A percentile compares a stretch with the other conserved stretches of the same genome.
These are phyloP conservation scores for Teratosphaeria gauchensis DNA, from an alignment of 2,329 filamentous ascomycete species.

Conservation along the genomic window DNA sequence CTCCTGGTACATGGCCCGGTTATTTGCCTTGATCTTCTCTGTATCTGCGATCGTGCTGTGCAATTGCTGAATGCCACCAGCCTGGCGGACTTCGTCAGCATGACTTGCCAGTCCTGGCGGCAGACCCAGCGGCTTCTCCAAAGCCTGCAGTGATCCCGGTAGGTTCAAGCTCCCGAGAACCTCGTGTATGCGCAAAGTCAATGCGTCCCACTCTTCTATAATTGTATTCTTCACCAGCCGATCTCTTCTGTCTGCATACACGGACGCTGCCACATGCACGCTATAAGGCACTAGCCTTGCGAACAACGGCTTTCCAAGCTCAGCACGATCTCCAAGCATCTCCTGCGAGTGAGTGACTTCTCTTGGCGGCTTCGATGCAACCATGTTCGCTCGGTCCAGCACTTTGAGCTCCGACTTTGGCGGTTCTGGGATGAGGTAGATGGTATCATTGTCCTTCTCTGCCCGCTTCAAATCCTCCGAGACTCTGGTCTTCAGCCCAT, in stretches of 20 bases:
- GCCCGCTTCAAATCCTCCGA: constrained; percentile 83
- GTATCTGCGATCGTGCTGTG: constrained; percentile 78
- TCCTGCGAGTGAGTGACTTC: constrained; percentile 74
- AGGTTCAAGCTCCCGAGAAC: constrained; percentile 73
- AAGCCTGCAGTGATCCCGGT: constrained; percentile 82
- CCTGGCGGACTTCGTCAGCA: constrained; percentile 86
- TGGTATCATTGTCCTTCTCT: constrained; percentile 93
- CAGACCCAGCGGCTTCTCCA: constrained; percentile 87
- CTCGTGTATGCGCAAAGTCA: constrained; percentile 73
- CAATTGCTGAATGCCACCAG: constrained; percentile 70
- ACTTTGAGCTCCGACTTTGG: constrained; percentile 79
- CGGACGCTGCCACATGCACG: constrained; percentile 87
- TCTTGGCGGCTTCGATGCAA: constrained; percentile 64
- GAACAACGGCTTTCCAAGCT: constrained; percentile 79
- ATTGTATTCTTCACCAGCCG: constrained; percentile 83
- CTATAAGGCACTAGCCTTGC: constrained; percentile 89
- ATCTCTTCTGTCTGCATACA: constrained; percentile 87
- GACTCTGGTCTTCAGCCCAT: constrained; percentile 70
- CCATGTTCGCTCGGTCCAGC: constrained; percentile 84
- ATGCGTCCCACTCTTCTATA: constrained; percentile 69
- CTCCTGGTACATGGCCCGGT: constrained; percentile 71
- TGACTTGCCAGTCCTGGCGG: constrained; percentile 79
- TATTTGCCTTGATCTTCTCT: constrained; percentile 74
- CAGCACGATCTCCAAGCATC: constrained; percentile 59
- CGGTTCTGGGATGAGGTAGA: constrained; percentile 78